Conservation (phyloP, 352 stramenopile species). For the Phytophthora syringae region DNA sequence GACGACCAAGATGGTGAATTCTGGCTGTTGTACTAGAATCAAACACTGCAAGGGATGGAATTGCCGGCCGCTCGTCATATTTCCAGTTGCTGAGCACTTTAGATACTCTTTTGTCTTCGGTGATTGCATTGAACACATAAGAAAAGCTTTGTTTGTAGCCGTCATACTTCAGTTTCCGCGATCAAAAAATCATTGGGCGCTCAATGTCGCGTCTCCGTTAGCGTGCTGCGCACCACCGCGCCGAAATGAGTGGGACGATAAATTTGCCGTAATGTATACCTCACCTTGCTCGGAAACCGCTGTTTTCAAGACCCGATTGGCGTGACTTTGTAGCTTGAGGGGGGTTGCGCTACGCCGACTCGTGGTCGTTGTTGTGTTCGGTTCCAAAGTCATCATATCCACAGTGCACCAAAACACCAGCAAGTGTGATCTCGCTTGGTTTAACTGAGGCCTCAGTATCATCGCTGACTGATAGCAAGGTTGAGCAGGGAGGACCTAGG, state of each 20-base stretch:
- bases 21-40: neutral
- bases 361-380: neutral
- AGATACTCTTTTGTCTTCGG: neutral
- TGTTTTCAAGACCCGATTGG: neutral
- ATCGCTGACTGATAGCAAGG: neutral
- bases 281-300: neutral
- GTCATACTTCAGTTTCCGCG: conserved; percentile 1
- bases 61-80: neutral
- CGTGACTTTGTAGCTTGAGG: neutral
- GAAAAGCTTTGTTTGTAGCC: conserved; percentile 3
- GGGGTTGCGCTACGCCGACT: neutral
- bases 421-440: neutral
- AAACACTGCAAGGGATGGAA: neutral
- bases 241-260: neutral
- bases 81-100: conserved; percentile 5
- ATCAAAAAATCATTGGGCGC: conserved; percentile 1
- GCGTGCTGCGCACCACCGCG: neutral
- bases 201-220: neutral
- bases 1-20: neutral
- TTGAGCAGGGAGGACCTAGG: neutral
- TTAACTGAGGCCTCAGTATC: neutral
- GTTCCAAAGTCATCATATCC: neutral
- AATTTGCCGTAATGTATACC: neutral
- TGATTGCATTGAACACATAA: neutral
- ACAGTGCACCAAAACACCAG: neutral